Evolutionary conservation across 2,329 filamentous ascomycete genomes (phyloP).

Genomic region (Bimuria novae-zelandiae): DNA sequence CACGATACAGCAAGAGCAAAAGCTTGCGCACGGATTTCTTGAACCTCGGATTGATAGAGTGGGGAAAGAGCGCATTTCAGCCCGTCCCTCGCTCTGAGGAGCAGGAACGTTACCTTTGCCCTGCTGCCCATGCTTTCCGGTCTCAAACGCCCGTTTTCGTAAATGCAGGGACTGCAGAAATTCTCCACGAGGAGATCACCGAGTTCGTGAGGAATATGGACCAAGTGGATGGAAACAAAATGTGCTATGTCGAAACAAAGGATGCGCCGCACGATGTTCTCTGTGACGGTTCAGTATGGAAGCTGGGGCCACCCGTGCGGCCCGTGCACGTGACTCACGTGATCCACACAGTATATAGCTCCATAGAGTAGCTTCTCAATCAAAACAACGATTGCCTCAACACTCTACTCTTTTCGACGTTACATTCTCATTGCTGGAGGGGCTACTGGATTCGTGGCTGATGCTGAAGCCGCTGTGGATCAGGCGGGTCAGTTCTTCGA

Average conservation of each 20-base stretch:
- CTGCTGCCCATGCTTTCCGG: constrained; percentile 39
- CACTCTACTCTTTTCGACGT: too few relatives aligned
- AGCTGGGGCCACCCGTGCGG: too few relatives aligned
- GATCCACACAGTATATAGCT: too few relatives aligned
- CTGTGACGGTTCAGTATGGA: too few relatives aligned
- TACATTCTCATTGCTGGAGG: too few relatives aligned
- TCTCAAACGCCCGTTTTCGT: constrained; percentile 42
- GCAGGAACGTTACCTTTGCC: constrained; percentile 38
- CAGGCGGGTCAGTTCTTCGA: too few relatives aligned
- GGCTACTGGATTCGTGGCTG: constrained; percentile 47
- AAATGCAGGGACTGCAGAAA: constrained; percentile 41
- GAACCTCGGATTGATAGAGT: constrained; percentile 33
- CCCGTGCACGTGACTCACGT: too few relatives aligned
- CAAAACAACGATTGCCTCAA: too few relatives aligned
- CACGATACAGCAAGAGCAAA: background rate
- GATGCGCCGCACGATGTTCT: constrained; percentile 50
- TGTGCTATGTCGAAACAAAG: constrained; percentile 41
- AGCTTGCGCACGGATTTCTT: constrained; percentile 45
- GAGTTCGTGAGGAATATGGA: constrained; percentile 38
- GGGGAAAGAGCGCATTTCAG: constrained; percentile 44
- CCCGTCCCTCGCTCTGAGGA: constrained; percentile 7
- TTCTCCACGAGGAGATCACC: constrained; percentile 43
- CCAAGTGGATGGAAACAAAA: constrained; percentile 35
- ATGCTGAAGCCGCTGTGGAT: constrained; percentile 9
- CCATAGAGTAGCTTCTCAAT: too few relatives aligned